Conservation (phyloP, 2,329 filamentous ascomycete species). For the Epicoccum nigrum region DNA sequence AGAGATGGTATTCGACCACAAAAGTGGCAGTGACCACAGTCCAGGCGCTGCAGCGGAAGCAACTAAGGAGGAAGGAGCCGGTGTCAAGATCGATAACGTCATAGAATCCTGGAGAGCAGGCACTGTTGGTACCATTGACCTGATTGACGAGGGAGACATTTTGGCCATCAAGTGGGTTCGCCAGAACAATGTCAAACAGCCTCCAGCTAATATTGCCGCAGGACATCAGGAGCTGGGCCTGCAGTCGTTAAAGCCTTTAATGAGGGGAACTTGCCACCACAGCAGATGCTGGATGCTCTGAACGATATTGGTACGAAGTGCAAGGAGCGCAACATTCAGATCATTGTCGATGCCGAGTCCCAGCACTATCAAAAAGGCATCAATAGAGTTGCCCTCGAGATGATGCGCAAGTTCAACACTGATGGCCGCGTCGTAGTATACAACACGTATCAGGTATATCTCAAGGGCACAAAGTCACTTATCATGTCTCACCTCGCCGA, state of each 20-base stretch:
- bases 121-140: slow-evolving; percentile 36
- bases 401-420: slow-evolving; percentile 60
- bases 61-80: slow-evolving; percentile 4
- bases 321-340: slow-evolving; percentile 49
- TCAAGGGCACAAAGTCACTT: slow-evolving; percentile 55
- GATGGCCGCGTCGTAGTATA: slow-evolving; percentile 66
- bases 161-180: slow-evolving; percentile 38
- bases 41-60: slow-evolving; percentile 22
- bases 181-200: neutral
- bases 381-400: slow-evolving; percentile 62
- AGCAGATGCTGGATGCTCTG: slow-evolving; percentile 53
- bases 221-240: slow-evolving; percentile 53
- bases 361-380: slow-evolving; percentile 53
- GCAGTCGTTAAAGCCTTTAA: slow-evolving; percentile 50
- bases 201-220: slow-evolving; percentile 27
- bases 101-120: slow-evolving; percentile 47
- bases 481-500: slow-evolving; percentile 54
- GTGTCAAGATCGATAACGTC: slow-evolving; percentile 26
- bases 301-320: slow-evolving; percentile 50
- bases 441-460: slow-evolving; percentile 65
- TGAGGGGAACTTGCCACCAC: slow-evolving; percentile 43
- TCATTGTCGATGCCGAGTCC: slow-evolving; percentile 57
- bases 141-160: slow-evolving; percentile 41
- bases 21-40: slow-evolving; percentile 27
- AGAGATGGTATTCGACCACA: slow-evolving; percentile 61